Percentiles rank a stretch among this genome's conserved stretches.
phyloP scores from a whole-genome alignment of 75 land plant species.

The Picea glauca region DNA sequence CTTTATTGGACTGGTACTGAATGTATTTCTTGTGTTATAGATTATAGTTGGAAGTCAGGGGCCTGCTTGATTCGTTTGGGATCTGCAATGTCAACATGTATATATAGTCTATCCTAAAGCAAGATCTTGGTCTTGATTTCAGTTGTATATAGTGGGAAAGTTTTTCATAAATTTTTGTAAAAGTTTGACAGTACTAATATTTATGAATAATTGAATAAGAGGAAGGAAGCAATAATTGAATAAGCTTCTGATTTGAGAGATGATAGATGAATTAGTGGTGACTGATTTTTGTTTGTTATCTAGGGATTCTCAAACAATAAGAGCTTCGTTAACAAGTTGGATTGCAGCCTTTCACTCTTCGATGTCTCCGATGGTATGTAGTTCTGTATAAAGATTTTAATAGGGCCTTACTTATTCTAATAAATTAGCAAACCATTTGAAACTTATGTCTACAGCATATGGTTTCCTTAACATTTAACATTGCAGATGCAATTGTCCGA shows the following conservation, averaged over 20 bases:
- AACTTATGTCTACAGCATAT: background rate
- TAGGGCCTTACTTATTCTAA: background rate
- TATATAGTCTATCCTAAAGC: background rate
- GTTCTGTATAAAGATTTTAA: background rate
- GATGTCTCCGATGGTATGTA: slow-evolving; percentile 30
- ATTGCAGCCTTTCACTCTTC: slow-evolving; percentile 41
- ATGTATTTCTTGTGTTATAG: too few species aligned
- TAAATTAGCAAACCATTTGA: background rate
- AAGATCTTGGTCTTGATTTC: background rate
- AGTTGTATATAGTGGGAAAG: background rate
- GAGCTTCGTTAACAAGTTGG: slow-evolving; percentile 31
- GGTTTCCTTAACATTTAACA: background rate
- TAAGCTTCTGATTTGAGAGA: background rate
- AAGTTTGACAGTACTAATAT: background rate
- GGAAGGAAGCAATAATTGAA: slow-evolving; percentile 1
- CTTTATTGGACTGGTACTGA: too few species aligned
- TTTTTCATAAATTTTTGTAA: background rate
- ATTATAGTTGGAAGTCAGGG: background rate
- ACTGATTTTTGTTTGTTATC: background rate
- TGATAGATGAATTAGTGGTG: background rate
- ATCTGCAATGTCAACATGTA: background rate
- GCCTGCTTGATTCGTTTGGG: background rate
- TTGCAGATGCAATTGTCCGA: slow-evolving; percentile 25
- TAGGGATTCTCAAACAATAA: slow-evolving; percentile 28
- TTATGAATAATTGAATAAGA: too few species aligned